phyloP scores from a whole-genome alignment of 2,329 filamentous ascomycete genomes.

The Ceratocystis harringtonii region DNA sequence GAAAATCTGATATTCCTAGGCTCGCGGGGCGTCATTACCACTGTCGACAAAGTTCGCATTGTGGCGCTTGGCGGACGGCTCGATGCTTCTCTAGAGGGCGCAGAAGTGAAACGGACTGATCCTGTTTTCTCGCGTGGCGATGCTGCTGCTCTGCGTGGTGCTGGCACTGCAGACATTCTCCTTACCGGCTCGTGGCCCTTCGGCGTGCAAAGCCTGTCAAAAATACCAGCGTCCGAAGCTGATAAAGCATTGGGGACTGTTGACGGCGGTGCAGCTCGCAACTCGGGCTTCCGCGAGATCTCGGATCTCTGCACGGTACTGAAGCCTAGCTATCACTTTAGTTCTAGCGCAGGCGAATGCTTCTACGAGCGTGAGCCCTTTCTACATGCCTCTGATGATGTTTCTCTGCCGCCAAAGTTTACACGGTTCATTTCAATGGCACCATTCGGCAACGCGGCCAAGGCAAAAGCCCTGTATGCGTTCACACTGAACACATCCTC shows the following conservation, averaged over 20 bases:
- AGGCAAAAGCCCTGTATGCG: conserved; percentile 69
- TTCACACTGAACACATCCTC: conserved; percentile 40
- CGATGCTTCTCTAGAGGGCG: conserved; percentile 45
- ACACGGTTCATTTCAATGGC: conserved; percentile 89
- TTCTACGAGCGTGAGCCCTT: conserved; percentile 92
- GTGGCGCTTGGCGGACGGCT: conserved; percentile 69
- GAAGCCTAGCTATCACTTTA: conserved; percentile 86
- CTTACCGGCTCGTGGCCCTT: conserved; percentile 78
- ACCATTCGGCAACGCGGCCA: conserved; percentile 56
- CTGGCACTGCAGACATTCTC: conserved; percentile 69
- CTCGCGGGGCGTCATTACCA: conserved; percentile 76
- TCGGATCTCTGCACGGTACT: conserved; percentile 63
- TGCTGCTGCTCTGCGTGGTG: conserved; percentile 58
- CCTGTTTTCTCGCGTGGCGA: conserved; percentile 66
- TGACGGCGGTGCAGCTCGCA: not conserved
- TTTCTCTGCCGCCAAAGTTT: conserved; percentile 27
- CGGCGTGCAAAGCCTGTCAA: conserved; percentile 54
- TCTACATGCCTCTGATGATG: conserved; percentile 42
- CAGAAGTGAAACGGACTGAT: conserved; percentile 57
- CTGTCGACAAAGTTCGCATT: conserved; percentile 74
- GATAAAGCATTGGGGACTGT: not conserved
- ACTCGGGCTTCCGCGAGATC: conserved; percentile 44
- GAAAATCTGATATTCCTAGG: conserved; percentile 84
- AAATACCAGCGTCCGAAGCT: conserved; percentile 32
- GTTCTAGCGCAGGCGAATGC: conserved; percentile 46